Conservation (phyloP, 2,329 filamentous ascomycete genomes). For the Colletotrichum sp. region DNA sequence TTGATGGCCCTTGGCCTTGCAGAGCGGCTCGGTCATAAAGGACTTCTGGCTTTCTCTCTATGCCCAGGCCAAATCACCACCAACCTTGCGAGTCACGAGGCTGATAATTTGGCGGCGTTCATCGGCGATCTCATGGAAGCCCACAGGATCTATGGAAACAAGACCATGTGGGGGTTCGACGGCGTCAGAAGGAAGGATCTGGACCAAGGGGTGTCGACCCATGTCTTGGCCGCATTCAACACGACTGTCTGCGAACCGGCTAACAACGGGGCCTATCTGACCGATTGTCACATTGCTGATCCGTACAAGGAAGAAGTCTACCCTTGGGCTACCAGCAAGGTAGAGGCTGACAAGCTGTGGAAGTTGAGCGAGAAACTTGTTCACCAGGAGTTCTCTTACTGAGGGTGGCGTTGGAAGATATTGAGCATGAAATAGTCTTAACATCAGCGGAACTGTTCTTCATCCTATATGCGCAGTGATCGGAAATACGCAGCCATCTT, state of each 20-base stretch:
- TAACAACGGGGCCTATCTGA: neutral
- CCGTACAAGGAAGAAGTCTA: neutral
- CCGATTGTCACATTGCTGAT: neutral
- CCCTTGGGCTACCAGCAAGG: neutral
- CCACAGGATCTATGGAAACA: rapidly evolving
- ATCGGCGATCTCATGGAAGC: rapidly evolving
- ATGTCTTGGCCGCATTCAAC: neutral
- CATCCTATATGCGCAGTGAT: too few species aligned
- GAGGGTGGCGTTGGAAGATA: too few species aligned
- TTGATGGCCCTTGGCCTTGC: conserved; percentile 33
- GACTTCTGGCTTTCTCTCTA: neutral
- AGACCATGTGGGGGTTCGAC: neutral
- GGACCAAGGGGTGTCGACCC: neutral
- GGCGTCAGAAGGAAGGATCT: neutral
- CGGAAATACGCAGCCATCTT: too few species aligned
- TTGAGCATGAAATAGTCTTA: too few species aligned
- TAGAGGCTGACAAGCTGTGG: neutral
- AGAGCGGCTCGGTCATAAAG: conserved; percentile 26
- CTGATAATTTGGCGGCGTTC: rapidly evolving
- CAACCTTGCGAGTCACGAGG: neutral
- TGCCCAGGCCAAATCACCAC: neutral
- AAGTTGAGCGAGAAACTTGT: neutral
- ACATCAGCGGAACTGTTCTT: too few species aligned
- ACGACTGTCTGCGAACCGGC: rapidly evolving
- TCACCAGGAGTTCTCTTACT: neutral